A percentile compares a stretch with the other conserved stretches of the same genome.
Conservation (phyloP, 1,284 basidiomycete species). For the Tranzscheliella williamsii region DNA sequence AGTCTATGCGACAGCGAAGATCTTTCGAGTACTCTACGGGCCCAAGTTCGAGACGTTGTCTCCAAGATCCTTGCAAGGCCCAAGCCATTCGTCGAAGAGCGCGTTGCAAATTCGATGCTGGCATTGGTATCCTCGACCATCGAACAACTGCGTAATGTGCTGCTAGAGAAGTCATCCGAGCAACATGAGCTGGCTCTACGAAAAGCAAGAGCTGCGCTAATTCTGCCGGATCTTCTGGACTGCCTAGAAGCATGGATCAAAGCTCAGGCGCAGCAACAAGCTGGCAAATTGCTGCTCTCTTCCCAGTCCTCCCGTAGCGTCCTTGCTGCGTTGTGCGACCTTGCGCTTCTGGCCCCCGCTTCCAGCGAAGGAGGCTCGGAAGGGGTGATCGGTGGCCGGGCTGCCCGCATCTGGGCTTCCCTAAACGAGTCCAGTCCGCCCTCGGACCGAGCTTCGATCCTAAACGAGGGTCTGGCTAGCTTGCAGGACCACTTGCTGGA, state of each 20-base stretch:
- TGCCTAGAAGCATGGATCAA: conserved; percentile 16
- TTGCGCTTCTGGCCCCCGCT: neutral
- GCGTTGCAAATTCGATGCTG: conserved; percentile 16
- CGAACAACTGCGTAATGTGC: conserved; percentile 25
- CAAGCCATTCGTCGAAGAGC: conserved; percentile 9
- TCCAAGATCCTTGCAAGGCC: conserved; percentile 12
- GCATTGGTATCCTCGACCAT: conserved; percentile 26
- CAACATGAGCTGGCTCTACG: conserved; percentile 1
- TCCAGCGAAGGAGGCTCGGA: neutral
- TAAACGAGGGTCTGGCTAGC: conserved; percentile 1
- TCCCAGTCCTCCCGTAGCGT: conserved; percentile 12
- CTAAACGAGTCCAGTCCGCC: neutral
- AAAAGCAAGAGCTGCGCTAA: conserved; percentile 2
- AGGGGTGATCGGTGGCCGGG: neutral
- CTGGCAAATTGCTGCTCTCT: conserved; percentile 2
- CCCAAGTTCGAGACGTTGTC: conserved; percentile 3
- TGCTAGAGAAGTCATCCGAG: conserved; percentile 5
- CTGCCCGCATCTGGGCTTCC: neutral
- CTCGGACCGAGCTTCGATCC: conserved; percentile 1
- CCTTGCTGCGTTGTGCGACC: conserved; percentile 18
- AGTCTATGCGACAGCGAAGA: conserved; percentile 12
- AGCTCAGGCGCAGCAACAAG: conserved; percentile 2
- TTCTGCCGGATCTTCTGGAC: conserved; percentile 14
- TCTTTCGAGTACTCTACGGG: neutral
- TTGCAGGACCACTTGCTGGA: conserved; percentile 28